Evolutionary conservation across 805 yeast genomes (phyloP).

Genomic region (Candida pseudoglaebosa): DNA sequence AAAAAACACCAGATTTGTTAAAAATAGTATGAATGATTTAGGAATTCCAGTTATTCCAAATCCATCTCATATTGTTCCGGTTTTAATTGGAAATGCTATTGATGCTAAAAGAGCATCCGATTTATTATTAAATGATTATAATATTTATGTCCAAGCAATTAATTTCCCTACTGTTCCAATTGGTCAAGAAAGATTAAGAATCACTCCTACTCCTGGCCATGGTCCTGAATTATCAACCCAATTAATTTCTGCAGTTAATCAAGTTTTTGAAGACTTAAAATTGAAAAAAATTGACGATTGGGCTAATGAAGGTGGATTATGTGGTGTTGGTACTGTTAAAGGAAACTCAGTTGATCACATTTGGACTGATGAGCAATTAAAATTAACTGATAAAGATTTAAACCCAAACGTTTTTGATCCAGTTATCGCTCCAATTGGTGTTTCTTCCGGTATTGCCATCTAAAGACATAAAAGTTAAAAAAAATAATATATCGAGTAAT

Average conservation of each 20-base stretch:
- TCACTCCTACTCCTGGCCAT: constrained; percentile 99
- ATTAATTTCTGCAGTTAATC: constrained; percentile 74
- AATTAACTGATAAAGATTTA: constrained; percentile 57
- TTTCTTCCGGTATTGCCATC: constrained; percentile 58
- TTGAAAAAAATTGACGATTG: constrained; percentile 77
- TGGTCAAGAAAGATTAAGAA: constrained; percentile 93
- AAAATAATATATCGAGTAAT: neutral
- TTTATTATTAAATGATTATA: constrained; percentile 73
- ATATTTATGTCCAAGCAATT: constrained; percentile 95
- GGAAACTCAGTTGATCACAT: constrained; percentile 53
- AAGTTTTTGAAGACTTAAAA: constrained; percentile 69
- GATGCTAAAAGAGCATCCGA: constrained; percentile 92
- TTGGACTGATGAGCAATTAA: constrained; percentile 84
- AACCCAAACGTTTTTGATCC: constrained; percentile 67
- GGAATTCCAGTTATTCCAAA: constrained; percentile 97
- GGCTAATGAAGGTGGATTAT: constrained; percentile 78
- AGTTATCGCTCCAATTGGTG: constrained; percentile 57
- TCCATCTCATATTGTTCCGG: constrained; percentile 96
- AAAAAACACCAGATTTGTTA: constrained; percentile 78
- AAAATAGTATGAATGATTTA: constrained; percentile 56
- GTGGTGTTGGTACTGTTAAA: constrained; percentile 74
- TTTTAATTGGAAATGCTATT: constrained; percentile 90
- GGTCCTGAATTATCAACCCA: constrained; percentile 69
- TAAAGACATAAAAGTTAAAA: neutral
- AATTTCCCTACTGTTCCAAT: constrained; percentile 97